Evolutionary conservation across 2,329 filamentous ascomycete species (phyloP).

Genomic region (Fusarium sp.): DNA sequence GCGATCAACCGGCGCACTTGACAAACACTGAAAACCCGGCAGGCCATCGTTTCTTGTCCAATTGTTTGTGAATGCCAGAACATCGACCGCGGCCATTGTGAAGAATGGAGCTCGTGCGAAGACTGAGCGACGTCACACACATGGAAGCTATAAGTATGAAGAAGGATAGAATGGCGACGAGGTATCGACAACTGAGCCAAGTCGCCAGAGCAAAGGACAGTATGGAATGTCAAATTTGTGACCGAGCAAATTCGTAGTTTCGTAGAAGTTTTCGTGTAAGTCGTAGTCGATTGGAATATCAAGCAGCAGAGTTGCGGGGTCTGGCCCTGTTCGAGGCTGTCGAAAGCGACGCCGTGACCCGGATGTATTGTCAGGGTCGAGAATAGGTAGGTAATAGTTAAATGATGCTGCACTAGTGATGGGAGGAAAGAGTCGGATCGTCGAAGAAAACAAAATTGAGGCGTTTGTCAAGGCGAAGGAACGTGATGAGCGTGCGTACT

Average conservation of each 20-base stretch:
- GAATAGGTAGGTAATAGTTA: not conserved
- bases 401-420: not conserved
- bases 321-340: constrained; percentile 6
- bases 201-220: constrained; percentile 6
- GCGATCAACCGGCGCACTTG: constrained; percentile 40
- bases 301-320: constrained; percentile 7
- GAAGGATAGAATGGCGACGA: constrained; percentile 13
- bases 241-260: not conserved
- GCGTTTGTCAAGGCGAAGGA: constrained; percentile 18
- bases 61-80: constrained; percentile 54
- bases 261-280: constrained; percentile 27
- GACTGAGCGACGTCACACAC: constrained; percentile 55
- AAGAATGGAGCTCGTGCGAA: constrained; percentile 55
- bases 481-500: not conserved
- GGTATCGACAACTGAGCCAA: constrained; percentile 20
- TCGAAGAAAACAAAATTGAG: constrained; percentile 15
- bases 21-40: constrained; percentile 45
- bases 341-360: constrained; percentile 28
- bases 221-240: constrained; percentile 13
- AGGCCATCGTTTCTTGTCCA: constrained; percentile 53
- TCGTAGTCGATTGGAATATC: constrained; percentile 16
- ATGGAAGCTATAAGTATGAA: constrained; percentile 56
- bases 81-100: constrained; percentile 63
- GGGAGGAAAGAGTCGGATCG: not conserved
- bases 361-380: not conserved